Evolutionary conservation across 2,329 filamentous ascomycete genomes (phyloP), one percentile per base, ranked within the genome.

Genomic region (Aspergillus sp.): DNA sequence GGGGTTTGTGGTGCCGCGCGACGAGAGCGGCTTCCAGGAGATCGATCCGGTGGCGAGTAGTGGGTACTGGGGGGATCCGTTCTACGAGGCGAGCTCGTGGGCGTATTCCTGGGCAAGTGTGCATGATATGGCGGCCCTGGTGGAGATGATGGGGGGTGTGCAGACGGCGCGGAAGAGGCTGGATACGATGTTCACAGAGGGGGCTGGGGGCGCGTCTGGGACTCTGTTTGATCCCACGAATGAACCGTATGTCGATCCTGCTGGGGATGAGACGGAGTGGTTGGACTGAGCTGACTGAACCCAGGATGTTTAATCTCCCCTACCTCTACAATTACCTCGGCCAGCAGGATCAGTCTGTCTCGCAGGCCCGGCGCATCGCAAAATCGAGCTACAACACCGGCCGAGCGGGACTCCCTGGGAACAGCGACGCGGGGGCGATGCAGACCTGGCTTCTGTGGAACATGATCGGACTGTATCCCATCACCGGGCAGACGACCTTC

Each of bases 391-490:
- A 88, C 69, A 75, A 73, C 45, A 74, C 80, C 1, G 79, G 79
- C 0, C 73, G 76, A 0, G 64, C 62, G 6, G 87, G 87, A 0
- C 74, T 89, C 0, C 87, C 87, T 0, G 87, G 87, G 0, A 89
- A 89, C 67, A 84, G 81, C 42, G 87, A 89, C 65, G 85, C 85
- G 1, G 87, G 87, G 5, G 84, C 87, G 13, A 88, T 89, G 86
- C 85, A 89, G 64, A 84, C 81, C 6, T 88, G 85, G 82, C 68
- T 87, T 2, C 69, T 88, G 7, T 89, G 86, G 82, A 83, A 81
- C 57, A 87, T 87, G 79, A 78, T 88, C 34, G 86, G 86, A 2
- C 70, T 88, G 23, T 88, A 87, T 58, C 86, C 86, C 1, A 73
- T 89, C 56, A 87, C 85, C 0, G 85, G 84, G 0, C 86, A 88